Base-by-base conservation (phyloP, 75 land plant genomes). In the Pinus taeda region DNA sequence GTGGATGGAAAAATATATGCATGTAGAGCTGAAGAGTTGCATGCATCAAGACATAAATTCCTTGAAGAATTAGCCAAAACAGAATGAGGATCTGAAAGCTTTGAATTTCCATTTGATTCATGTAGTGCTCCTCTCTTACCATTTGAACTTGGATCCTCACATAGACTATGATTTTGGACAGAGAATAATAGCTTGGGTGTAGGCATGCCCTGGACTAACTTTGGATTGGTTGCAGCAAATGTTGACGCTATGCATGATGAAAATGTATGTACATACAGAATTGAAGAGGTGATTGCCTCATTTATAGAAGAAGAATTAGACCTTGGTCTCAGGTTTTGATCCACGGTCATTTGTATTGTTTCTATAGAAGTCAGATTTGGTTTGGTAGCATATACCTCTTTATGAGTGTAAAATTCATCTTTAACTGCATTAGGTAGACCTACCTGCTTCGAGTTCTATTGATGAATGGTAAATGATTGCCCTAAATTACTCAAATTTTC, bases 1-100 rank as follows among this genome's bases (percentile, higher is more conserved):
- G n/a, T 67, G n/a, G 45, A 36, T 39, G 37, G 24, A 61, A 30
- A 65, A 39, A 30, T 59, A 57, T 29, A 64, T n/a, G 67, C 63
- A 17, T 55, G 67, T 57, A 77, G 78, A n/a, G 56, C 59, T 30
- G 74, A 49, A 67, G 81, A 74, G 78, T 57, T 20, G 15, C 65
- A 76, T 56, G 57, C 75, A 20, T 67, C 20, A 15, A 71, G 37
- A 59, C 75, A 64, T 42, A 72, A 55, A 70, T 76, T 57, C 63
- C 67, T 58, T 30, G 33, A 30, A 30, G 33, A 30, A 30, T 30
- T 30, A 1, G 33, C 33, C 33, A 73, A 60, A 30, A 42, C 45
- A 82, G 64, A 65, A 22, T 45, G 26, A 49, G 71, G 80, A 29
- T 55, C 75, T 21, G 21, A 0, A 73, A 81, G 45, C 59, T 77